Percentiles rank a stretch among this genome's conserved stretches.
These are phyloP conservation scores for Neonectria punicea DNA, from an alignment of 2,329 filamentous ascomycete species.

Conservation along the genomic window DNA sequence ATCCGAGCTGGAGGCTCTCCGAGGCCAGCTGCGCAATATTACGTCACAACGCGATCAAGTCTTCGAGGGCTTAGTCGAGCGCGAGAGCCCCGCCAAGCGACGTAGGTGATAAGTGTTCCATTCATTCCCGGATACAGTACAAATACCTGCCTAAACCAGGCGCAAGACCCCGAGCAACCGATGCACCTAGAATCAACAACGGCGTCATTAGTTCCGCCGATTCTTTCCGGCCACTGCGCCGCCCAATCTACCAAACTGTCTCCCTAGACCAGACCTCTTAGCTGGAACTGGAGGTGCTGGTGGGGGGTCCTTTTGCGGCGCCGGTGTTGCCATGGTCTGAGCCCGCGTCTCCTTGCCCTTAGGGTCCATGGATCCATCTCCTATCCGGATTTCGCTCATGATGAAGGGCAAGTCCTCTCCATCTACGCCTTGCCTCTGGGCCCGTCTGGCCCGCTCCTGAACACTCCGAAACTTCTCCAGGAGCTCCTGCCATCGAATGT, in stretches of 20 bases:
- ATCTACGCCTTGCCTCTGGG: slow-evolving; percentile 68
- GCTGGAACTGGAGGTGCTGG: slow-evolving; percentile 55
- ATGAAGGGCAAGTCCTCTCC: slow-evolving; percentile 59
- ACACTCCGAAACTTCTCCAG: slow-evolving; percentile 94
- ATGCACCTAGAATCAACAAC: slow-evolving; percentile 21
- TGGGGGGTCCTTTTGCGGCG: slow-evolving; percentile 61
- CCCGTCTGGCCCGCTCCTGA: slow-evolving; percentile 84
- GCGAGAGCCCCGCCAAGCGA: slow-evolving; percentile 64
- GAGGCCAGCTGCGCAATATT: slow-evolving; percentile 70
- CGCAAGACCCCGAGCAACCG: slow-evolving; percentile 12
- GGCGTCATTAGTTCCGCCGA: slow-evolving; percentile 57
- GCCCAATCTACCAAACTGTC: slow-evolving; percentile 75
- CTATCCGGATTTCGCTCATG: slow-evolving; percentile 54
- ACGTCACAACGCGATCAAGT: slow-evolving; percentile 74
- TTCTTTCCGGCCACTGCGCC: slow-evolving; percentile 75
- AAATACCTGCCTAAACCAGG: slow-evolving; percentile 15
- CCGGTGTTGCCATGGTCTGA: slow-evolving; percentile 49
- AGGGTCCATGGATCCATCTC: slow-evolving; percentile 53
- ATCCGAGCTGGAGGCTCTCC: slow-evolving; percentile 74
- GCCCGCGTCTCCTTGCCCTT: slow-evolving; percentile 55
- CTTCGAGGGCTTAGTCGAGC: slow-evolving; percentile 78
- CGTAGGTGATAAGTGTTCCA: slow-evolving; percentile 41
- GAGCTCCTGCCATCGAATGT: slow-evolving; percentile 91
- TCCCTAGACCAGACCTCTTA: slow-evolving; percentile 73
- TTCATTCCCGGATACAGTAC: not conserved